phyloP scores from a whole-genome alignment of 2,329 filamentous ascomycete species.

The Apiospora phragmitis region DNA sequence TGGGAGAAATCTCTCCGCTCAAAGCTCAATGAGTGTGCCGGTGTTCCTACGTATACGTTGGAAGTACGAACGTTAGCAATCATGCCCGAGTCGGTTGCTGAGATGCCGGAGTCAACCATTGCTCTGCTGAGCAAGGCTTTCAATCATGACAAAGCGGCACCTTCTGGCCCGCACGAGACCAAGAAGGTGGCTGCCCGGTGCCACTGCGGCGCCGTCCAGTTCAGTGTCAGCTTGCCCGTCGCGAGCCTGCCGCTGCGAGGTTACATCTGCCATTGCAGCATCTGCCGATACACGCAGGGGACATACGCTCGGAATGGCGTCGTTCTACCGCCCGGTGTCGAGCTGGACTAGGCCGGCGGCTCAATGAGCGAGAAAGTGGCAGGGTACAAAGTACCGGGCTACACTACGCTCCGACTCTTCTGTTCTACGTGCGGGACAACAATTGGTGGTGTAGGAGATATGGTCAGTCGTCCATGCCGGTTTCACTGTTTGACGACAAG shows the following conservation, averaged over 20 bases:
- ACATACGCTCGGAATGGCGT: constrained; percentile 6
- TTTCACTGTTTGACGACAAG: constrained; percentile 2
- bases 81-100: not conserved
- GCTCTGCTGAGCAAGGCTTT: not conserved
- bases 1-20: not conserved
- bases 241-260: constrained; percentile 8
- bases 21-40: not conserved
- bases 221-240: not conserved
- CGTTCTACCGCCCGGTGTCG: not conserved
- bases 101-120: not conserved
- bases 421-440: constrained; percentile 11
- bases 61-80: not conserved
- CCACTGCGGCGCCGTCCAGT: constrained; percentile 10
- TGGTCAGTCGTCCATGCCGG: constrained; percentile 11
- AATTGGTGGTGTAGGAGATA: not conserved
- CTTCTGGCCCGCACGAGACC: not conserved
- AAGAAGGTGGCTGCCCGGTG: not conserved
- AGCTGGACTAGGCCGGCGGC: not conserved
- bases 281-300: constrained; percentile 11
- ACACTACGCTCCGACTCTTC: not conserved
- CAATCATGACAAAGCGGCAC: not conserved
- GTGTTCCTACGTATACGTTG: not conserved
- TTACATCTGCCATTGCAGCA: constrained; percentile 14
- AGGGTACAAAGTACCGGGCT: not conserved
- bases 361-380: constrained; percentile 4